Evolutionary conservation across 129 eudicot species (phyloP), one percentile per base, ranked within the genome.

Genomic region (Silybum marianum): DNA sequence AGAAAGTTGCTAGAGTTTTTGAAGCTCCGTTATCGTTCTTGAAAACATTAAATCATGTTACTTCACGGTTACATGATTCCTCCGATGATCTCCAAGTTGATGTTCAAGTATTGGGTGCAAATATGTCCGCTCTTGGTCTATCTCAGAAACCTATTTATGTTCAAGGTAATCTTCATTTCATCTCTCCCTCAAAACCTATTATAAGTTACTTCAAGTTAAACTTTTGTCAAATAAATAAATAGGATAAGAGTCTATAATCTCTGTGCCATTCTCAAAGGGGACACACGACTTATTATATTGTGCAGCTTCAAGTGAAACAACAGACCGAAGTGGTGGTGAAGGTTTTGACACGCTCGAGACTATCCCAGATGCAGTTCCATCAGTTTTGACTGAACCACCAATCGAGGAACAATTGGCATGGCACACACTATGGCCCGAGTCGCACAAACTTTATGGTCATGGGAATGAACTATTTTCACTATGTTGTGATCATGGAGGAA

Each of bases 371-470:
- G 99, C 98, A 40, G 87, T 93, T 78, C 99, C 98, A 9, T 95
- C 88, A 30, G 94, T 82, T 69, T 80, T 96, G 40, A 96, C 98
- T 11, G 98, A 93, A 76, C 92, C 97, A 24, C 99, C 99, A 10
- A 93, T 96, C 36, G 98, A 96, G 76, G 99, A 96, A 74, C 99
- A 96, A 81, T 82, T 96, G 77, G 91, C 93, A 69, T 96, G 92
- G 91, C 92, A 96, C 83, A 96, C 99, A 14, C 82, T 96, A 71
- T 96, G 99, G 99, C 99, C 99, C 0, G 99, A 96, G 85, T 88
- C 98, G 0, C 98, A 96, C 90, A 96, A 96, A 86, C 99, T 96
- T 72, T 96, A 96, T 65, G 99, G 99, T 67, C 99, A 96, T 65
- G 99, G 99, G 36, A 93, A 96, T 88, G 99, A 96, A 78, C 85